Base-by-base conservation (phyloP, 2,329 filamentous ascomycete species). In the Sporothrix globosa region DNA sequence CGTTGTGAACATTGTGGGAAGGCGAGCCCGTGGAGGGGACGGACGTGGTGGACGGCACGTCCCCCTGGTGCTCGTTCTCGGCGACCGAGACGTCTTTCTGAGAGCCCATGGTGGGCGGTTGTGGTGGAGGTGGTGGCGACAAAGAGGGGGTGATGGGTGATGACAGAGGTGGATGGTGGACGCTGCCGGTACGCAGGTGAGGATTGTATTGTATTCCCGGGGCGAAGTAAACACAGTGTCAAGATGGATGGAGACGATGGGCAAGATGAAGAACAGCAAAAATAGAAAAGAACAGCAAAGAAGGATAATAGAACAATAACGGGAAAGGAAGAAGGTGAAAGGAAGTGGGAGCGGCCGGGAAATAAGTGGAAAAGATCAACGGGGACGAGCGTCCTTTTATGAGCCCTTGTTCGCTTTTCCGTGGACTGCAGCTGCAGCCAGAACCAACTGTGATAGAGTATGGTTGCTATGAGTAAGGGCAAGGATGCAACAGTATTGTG, bases 11-110 rank as follows among this genome's bases (percentile, higher is more conserved):
- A 44, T 61, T 61, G 34, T 61, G 56, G 1, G 56, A 44, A 3
- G 56, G 19, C 6, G 56, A 14, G n/a, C 5, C n/a, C 27, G 27
- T 30, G 10, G 56, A 44, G n/a, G 39, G 19, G 34, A 34, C 34
- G 34, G 34, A 34, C 5, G 34, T 6, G 2, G 34, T 34, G 34
- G 34, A 34, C 5, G 34, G 34, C 34, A 34, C 6, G 5, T 34
- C 34, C 3, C 19, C 61, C 21, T 53, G 66, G 41, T 68, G 68
- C 56, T 71, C 69, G 11, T 67, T 30, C 52, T 72, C 61, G 3
- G 30, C 44, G 19, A 69, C 63, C 13, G 65, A 50, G 48, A 27
- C 24, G n/a, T 70, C 65, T 50, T 70, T 70, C 14, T 50, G 53
- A 44, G 46, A 52, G 46, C 69, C 63, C 69, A 70, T 70, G 54